phyloP scores from a whole-genome alignment of 495 filamentous ascomycete species.

The Xylaria scruposa region DNA sequence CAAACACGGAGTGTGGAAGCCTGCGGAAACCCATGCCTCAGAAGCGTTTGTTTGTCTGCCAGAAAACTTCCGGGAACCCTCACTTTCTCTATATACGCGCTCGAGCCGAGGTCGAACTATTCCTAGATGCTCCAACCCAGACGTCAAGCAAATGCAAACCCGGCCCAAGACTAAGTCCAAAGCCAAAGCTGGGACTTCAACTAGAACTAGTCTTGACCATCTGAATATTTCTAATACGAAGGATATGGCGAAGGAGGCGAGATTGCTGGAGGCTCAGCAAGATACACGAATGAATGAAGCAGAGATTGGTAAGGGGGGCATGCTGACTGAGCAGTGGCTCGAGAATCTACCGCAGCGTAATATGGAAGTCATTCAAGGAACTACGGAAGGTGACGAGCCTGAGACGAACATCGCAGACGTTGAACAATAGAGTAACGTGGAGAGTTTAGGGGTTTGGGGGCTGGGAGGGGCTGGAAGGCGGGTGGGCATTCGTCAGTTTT shows the following conservation, averaged over 20 bases:
- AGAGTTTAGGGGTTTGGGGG: background rate
- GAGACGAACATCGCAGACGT: background rate
- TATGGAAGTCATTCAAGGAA: background rate
- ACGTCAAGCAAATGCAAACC: too few relatives aligned
- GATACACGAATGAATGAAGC: background rate
- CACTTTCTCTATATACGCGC: background rate
- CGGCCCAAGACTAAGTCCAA: background rate
- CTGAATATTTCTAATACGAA: background rate
- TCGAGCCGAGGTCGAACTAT: background rate
- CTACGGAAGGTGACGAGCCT: background rate
- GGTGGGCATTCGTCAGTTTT: background rate
- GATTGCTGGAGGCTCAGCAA: constrained; percentile 15
- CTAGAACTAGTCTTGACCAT: background rate
- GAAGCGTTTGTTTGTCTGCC: background rate
- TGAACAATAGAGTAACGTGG: background rate
- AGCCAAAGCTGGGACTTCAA: background rate
- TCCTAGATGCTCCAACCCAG: background rate
- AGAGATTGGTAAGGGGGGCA: background rate
- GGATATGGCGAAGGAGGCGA: background rate
- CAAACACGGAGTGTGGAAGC: background rate
- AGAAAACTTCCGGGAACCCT: background rate
- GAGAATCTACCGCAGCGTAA: background rate
- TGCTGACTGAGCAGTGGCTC: constrained; percentile 19
- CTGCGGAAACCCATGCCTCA: background rate
- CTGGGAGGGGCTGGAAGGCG: background rate